phyloP scores from a whole-genome alignment of 805 yeast genomes.

The Monosporozyma unispora region DNA sequence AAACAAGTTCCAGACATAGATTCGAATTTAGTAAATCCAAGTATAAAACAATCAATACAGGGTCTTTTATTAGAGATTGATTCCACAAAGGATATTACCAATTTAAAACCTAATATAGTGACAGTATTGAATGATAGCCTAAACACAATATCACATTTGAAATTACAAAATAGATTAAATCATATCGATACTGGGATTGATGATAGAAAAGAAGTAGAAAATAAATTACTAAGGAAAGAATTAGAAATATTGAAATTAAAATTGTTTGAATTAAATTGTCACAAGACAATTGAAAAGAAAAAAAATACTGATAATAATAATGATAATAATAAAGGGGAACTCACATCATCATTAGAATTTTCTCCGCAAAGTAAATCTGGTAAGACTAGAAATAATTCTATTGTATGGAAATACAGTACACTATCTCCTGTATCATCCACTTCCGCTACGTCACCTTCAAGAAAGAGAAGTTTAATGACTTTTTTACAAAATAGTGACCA shows the following conservation, averaged over 20 bases:
- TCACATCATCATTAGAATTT: neutral
- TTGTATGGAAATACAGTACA: neutral
- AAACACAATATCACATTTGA: constrained; percentile 27
- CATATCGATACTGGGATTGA: constrained; percentile 16
- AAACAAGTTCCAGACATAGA: neutral
- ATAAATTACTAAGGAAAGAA: constrained; percentile 17
- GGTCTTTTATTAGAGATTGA: neutral
- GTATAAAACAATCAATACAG: neutral
- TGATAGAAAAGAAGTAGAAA: constrained; percentile 21
- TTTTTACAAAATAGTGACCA: neutral
- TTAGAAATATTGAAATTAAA: constrained; percentile 11
- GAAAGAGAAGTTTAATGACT: neutral
- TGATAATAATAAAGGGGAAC: neutral
- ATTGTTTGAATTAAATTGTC: neutral
- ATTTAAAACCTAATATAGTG: constrained; percentile 8
- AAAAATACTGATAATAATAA: neutral
- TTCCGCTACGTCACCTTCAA: neutral
- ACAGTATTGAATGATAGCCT: constrained; percentile 20
- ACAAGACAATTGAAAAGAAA: neutral
- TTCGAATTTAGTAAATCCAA: neutral
- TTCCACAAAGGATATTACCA: neutral
- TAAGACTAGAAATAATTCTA: neutral
- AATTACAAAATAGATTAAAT: constrained; percentile 25
- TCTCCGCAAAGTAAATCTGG: neutral
- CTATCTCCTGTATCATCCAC: neutral